Evolutionary conservation across 2,329 filamentous ascomycete species (phyloP), one percentile per base, ranked within the genome.

Genomic region (Ceratocystis papillata): DNA sequence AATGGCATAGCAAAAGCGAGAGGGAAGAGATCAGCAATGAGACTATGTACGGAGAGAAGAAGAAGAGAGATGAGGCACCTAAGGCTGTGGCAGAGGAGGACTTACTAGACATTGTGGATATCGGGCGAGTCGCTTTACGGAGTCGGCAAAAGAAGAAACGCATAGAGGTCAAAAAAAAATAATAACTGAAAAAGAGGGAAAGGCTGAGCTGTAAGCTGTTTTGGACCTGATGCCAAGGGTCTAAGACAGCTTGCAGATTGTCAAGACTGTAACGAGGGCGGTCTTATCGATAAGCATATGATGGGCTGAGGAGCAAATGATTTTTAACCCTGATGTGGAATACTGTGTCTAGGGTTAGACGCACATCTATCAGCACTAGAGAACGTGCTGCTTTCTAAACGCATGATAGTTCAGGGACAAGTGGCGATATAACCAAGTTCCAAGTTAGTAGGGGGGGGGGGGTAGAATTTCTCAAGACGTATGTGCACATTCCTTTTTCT

Each of bases 1-100:
- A 53, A 12, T 5, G 8, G 7, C 20, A 25, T 15, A 6, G 30
- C 20, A 8, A 28, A 10, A 22, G 46, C 6, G 22, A 3, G n/a
- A n/a, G 46, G 46, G 2, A 12, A 50, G 45, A 71, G 72, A 69
- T 69, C 68, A 41, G 59, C 44, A 64, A 60, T 10, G 46, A 64
- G 46, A 6, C 46, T 12, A 28, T 33, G 53, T 15, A 3, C 15
- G 33, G 61, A 50, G 59, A 57, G 20, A 28, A 28, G 30, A 61
- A 3, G 45, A 48, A 17, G 45, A 46, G 45, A 46, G 41, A 30
- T 20, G 37, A 50, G 53, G 30, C 17, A 17, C 1, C 8, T n/a
- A n/a, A 22, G 48, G n/a, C 22, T 22, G 20, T 25, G 20, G 8
- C 5, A 25, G 48, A 10, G 20, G 25, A 45, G 53, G 53, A 63